A percentile compares a stretch with the other conserved stretches of the same genome.
These are phyloP conservation scores for Coffea eugenioides DNA, from an alignment of 257 asterid genomes.

Conservation along the genomic window DNA sequence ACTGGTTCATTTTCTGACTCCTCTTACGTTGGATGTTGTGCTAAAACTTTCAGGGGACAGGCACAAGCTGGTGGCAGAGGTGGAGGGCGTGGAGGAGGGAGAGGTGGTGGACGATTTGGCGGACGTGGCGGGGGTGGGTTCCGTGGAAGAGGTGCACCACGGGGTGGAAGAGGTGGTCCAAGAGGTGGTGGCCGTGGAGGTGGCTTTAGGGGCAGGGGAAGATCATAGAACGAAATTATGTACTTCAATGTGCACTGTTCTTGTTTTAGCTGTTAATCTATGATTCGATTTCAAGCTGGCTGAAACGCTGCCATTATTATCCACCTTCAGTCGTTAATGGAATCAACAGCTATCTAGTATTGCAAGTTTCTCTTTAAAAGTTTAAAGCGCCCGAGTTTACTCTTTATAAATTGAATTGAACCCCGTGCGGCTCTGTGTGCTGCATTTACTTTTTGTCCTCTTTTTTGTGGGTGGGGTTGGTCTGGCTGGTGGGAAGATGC, in stretches of 20 bases:
- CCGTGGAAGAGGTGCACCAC: slow-evolving; percentile 66
- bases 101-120: slow-evolving; percentile 50
- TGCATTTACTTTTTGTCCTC: too few relatives aligned
- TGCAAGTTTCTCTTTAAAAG: neutral
- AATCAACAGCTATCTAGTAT: neutral
- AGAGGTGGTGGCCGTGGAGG: slow-evolving; percentile 66
- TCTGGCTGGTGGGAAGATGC: neutral
- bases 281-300: slow-evolving; percentile 7
- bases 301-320: neutral
- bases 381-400: neutral
- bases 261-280: slow-evolving; percentile 11
- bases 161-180: slow-evolving; percentile 72
- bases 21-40: neutral
- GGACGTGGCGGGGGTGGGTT: slow-evolving; percentile 52
- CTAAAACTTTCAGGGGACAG: slow-evolving; percentile 46
- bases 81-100: slow-evolving; percentile 57
- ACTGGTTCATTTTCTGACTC: neutral
- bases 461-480: neutral
- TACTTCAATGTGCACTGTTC: slow-evolving; percentile 9
- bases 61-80: slow-evolving; percentile 44
- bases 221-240: slow-evolving; percentile 36
- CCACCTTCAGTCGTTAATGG: slow-evolving; percentile 8
- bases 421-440: neutral
- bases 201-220: slow-evolving; percentile 81
- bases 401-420: neutral